Percentiles rank a stretch among this genome's conserved stretches.
Conservation (phyloP, 306 rosid genomes). For the Medicago lupulina region DNA sequence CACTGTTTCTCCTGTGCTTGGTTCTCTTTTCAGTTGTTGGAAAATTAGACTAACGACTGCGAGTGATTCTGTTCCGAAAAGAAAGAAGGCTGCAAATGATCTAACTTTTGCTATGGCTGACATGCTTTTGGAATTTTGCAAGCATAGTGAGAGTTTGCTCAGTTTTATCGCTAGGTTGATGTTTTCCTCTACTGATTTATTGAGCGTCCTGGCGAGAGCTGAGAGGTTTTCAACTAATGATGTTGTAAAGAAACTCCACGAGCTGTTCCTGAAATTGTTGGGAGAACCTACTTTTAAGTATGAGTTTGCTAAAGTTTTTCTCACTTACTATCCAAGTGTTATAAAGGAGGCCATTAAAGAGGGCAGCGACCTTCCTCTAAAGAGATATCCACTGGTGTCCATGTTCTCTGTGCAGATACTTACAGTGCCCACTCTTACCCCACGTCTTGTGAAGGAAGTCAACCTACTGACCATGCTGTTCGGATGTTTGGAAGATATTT, state of each 20-base stretch:
- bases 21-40: slow-evolving; percentile 71
- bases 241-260: slow-evolving; percentile 76
- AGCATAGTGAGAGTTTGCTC: slow-evolving; percentile 94
- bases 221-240: slow-evolving; percentile 72
- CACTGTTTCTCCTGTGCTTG: slow-evolving; percentile 74
- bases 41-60: slow-evolving; percentile 59
- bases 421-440: slow-evolving; percentile 93
- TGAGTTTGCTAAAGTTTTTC: slow-evolving; percentile 86
- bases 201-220: slow-evolving; percentile 71
- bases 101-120: slow-evolving; percentile 78
- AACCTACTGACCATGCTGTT: slow-evolving; percentile 77
- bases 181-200: slow-evolving; percentile 60
- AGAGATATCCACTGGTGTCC: slow-evolving; percentile 66
- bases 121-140: slow-evolving; percentile 87
- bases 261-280: slow-evolving; percentile 80
- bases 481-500: slow-evolving; percentile 79
- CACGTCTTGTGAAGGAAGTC: slow-evolving; percentile 89
- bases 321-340: slow-evolving; percentile 83
- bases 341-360: slow-evolving; percentile 69
- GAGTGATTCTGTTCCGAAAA: slow-evolving; percentile 46
- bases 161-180: slow-evolving; percentile 74
- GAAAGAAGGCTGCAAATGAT: slow-evolving; percentile 70
- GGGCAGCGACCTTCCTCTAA: slow-evolving; percentile 47
- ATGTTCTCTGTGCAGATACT: slow-evolving; percentile 94
- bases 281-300: slow-evolving; percentile 92